Percentiles rank a stretch among this genome's conserved stretches.
Evolutionary conservation across 495 filamentous ascomycete genomes (phyloP).

Genomic region (Penicillium argentinense): DNA sequence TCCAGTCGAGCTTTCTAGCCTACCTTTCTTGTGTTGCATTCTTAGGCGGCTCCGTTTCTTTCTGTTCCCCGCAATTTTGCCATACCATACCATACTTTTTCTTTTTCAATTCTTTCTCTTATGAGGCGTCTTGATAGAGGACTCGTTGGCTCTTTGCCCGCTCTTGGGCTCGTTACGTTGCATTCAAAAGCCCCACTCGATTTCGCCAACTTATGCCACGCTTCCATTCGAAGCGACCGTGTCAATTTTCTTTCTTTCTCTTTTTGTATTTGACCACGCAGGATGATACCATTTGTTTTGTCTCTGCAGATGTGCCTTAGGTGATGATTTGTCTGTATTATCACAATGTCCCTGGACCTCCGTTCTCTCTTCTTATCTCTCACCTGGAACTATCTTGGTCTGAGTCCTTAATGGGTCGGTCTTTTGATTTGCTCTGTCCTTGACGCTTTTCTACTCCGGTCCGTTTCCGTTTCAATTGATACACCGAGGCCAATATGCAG

Average conservation of each 20-base stretch:
- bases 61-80: constrained; percentile 15
- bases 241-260: constrained; percentile 15
- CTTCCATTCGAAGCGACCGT: constrained; percentile 22
- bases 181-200: constrained; percentile 29
- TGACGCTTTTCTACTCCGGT: not conserved
- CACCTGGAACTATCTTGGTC: not conserved
- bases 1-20: constrained; percentile 26
- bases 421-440: not conserved
- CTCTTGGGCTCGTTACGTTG: constrained; percentile 27
- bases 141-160: constrained; percentile 21
- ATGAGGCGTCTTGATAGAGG: constrained; percentile 33
- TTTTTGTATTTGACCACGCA: constrained; percentile 25
- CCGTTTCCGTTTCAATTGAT: too few relatives aligned
- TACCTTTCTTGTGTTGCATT: constrained; percentile 26
- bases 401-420: not conserved
- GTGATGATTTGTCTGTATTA: constrained; percentile 29
- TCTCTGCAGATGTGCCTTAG: constrained; percentile 26
- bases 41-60: constrained; percentile 23
- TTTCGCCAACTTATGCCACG: constrained; percentile 20
- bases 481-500: too few relatives aligned
- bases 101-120: constrained; percentile 9
- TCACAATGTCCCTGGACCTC: constrained; percentile 13
- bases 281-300: constrained; percentile 43
- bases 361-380: constrained; percentile 10
- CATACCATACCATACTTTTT: constrained; percentile 22